Percentiles rank a stretch among this genome's conserved stretches.
Conservation (phyloP, 2,329 filamentous ascomycete species). For the Immersiporthe knoxdaviesiana region DNA sequence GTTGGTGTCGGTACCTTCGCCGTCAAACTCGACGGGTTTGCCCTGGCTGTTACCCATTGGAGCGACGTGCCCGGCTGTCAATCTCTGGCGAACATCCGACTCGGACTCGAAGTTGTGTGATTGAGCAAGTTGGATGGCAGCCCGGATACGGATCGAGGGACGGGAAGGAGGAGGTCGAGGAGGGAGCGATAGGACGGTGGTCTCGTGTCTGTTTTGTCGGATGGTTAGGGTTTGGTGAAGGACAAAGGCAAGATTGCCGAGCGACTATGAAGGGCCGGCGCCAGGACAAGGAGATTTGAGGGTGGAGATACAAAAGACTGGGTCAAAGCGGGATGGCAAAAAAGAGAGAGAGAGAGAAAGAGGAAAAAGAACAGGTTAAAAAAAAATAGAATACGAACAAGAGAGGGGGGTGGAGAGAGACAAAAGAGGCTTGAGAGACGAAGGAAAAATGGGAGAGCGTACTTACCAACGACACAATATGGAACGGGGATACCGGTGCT, state of each 20-base stretch:
- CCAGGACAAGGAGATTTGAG: slow-evolving; percentile 12
- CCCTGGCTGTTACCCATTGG: slow-evolving; percentile 93
- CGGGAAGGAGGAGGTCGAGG: neutral
- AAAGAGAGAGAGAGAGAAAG: neutral
- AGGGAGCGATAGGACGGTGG: neutral
- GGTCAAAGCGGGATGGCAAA: slow-evolving; percentile 5
- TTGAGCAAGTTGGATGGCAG: slow-evolving; percentile 2
- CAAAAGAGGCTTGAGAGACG: neutral
- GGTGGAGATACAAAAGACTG: slow-evolving; percentile 17
- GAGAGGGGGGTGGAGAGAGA: neutral
- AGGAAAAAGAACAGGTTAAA: neutral
- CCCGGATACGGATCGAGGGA: neutral
- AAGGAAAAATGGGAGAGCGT: neutral
- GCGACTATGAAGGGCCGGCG: slow-evolving; percentile 2
- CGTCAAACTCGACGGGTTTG: slow-evolving; percentile 88
- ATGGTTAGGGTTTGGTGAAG: neutral
- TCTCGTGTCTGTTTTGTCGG: slow-evolving; percentile 8
- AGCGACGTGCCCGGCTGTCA: slow-evolving; percentile 29
- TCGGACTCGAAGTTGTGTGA: slow-evolving; percentile 1
- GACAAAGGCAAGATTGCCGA: slow-evolving; percentile 5
- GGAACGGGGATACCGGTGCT: neutral
- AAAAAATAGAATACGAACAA: neutral
- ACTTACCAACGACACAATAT: neutral
- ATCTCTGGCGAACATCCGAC: slow-evolving; percentile 24
- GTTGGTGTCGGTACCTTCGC: slow-evolving; percentile 72